Base-by-base conservation (phyloP, 345 rosid species). In the Geranium brycei region DNA sequence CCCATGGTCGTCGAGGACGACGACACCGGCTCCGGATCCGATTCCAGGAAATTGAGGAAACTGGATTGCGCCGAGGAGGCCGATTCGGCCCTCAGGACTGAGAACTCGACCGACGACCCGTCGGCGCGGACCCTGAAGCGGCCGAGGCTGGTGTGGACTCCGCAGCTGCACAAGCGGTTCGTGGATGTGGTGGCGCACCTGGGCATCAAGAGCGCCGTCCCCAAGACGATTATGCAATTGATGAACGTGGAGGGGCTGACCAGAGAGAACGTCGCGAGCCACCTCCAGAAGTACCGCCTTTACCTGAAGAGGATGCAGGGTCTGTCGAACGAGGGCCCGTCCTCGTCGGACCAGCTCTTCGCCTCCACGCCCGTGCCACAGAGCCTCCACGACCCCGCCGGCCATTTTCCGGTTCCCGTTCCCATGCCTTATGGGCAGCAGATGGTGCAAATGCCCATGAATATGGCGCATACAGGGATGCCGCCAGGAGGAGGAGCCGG, bases 211-310 rank as follows among this genome's bases (percentile, higher is more conserved):
- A 95, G 87, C 86, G 99, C 96, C 0, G 99, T 95, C 0, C 99
- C 99, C 16, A 95, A 95, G 81, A 91, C 97, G 51, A 91, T 95
- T 68, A 95, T 95, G 99, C 99, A 91, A 81, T 61, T 91, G 73
- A 95, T 95, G 99, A 95, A 95, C 67, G 99, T 95, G 0, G 96
- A 91, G 62, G 99, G 99, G 3, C 28, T 95, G 70, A 95, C 95
- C 17, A 81, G 96, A 7, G 97, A 95, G 65, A 95, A 91, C 79
- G 99, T 95, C 1, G 99, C 99, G 0, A 88, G 93, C 64, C 97
- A 95, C 70, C 69, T 95, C 62, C 99, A 95, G 58, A 95, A 95
- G 71, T 95, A 95, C 66, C 77, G 99, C 19, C 85, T 95, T 3
- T 95, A 91, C 68, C 74, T 91, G 66, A 95, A 84, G 67, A 66